These are phyloP conservation scores for Cercospora canescens DNA, from an alignment of 2,329 filamentous ascomycete genomes.

Conservation along the genomic window DNA sequence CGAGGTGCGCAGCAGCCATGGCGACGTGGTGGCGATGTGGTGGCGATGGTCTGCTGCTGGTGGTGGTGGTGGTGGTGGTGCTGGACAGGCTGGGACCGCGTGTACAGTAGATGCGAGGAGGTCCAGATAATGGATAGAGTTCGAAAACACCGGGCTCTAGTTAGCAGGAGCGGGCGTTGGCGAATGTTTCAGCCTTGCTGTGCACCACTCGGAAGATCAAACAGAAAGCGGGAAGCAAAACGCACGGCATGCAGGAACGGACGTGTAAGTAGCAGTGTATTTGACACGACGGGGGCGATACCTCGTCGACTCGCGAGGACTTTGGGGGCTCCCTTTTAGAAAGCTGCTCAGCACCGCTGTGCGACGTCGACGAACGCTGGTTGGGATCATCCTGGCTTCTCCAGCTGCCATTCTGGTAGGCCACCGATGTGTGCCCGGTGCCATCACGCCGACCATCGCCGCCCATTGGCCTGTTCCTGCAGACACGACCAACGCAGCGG, in stretches of 20 bases:
- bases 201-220: conserved; percentile 9
- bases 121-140: conserved; percentile 1
- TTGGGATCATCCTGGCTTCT: conserved; percentile 15
- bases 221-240: conserved; percentile 6
- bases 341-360: conserved; percentile 6
- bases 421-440: conserved; percentile 17
- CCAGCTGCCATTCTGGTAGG: conserved; percentile 10
- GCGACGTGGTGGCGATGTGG: conserved; percentile 3
- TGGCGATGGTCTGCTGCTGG: neutral
- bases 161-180: neutral
- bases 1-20: conserved; percentile 11
- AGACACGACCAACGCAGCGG: conserved; percentile 4
- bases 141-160: conserved; percentile 9
- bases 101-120: neutral
- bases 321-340: conserved; percentile 16
- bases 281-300: conserved; percentile 6
- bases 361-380: conserved; percentile 14
- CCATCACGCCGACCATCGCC: conserved; percentile 10
- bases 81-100: neutral
- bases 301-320: conserved; percentile 5
- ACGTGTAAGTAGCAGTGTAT: conserved; percentile 3
- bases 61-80: too few relatives aligned
- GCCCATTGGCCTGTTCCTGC: conserved; percentile 18
- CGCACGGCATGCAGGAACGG: neutral
- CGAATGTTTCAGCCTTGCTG: conserved; percentile 15